phyloP scores from a whole-genome alignment of 352 stramenopile genomes.

The Phytophthora uliginosa region DNA sequence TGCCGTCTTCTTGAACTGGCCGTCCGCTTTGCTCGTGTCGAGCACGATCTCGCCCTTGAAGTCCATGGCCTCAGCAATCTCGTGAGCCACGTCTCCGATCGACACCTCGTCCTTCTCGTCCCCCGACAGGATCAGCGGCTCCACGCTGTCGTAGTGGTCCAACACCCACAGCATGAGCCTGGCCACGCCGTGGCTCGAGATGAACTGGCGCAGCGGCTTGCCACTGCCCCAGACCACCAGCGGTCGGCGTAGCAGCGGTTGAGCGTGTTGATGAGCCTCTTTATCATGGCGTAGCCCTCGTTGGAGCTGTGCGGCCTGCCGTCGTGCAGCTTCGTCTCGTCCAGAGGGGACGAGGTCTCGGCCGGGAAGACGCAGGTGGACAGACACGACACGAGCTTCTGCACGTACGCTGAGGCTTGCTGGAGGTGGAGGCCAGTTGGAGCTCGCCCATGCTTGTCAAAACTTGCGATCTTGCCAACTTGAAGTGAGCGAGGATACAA shows the following conservation, averaged over 20 bases:
- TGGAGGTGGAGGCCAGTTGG: too few relatives aligned
- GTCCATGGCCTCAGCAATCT: constrained; percentile 82
- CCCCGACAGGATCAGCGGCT: constrained; percentile 97
- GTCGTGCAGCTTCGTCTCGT: constrained; percentile 98
- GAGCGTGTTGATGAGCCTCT: constrained; percentile 99
- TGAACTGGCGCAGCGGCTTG: constrained; percentile 97
- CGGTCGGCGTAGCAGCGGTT: constrained; percentile 96
- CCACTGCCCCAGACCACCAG: constrained; percentile 98
- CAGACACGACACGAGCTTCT: constrained; percentile 98
- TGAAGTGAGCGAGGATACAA: too few relatives aligned
- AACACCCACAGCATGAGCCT: constrained; percentile 93
- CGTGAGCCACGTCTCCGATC: constrained; percentile 94
- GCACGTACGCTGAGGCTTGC: too few relatives aligned
- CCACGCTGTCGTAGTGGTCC: constrained; percentile 83
- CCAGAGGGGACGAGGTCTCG: constrained; percentile 98
- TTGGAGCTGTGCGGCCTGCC: constrained; percentile 86
- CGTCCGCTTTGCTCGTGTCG: constrained; percentile 96
- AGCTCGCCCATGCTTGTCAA: too few relatives aligned
- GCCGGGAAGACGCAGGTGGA: constrained; percentile 99
- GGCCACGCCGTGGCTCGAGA: constrained; percentile 97
- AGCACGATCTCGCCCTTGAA: constrained; percentile 91
- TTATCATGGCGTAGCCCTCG: constrained; percentile 97
- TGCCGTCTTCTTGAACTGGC: constrained; percentile 99
- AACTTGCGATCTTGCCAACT: too few relatives aligned
- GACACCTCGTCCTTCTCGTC: constrained; percentile 95